Evolutionary conservation across 305 asterid genomes (phyloP), one percentile per base, ranked within the genome.

Genomic region (Fraxinus albicans): DNA sequence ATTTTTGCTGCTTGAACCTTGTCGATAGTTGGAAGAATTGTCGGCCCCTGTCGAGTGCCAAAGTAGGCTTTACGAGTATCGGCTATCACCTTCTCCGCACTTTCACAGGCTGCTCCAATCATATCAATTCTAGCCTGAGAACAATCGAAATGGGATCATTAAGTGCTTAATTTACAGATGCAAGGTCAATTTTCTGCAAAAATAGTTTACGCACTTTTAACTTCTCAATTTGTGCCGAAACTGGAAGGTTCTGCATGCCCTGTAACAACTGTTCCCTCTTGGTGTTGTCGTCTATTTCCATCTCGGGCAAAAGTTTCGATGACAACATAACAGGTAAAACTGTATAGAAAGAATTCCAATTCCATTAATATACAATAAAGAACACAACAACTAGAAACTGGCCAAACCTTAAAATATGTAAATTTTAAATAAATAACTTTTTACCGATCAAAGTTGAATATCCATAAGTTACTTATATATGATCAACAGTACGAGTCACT

Each of bases 321-420:
- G 99, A 96, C 88, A 96, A 85, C 99, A 96, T 96, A 83, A 94
- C 98, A 84, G 99, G 99, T 77, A 96, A 89, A 89, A 96, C 99
- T 96, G 94, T 81, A 87, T 34, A 36, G 81, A 60, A 77, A 58
- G n/a, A 79, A 31, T 31, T 13, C 36, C 83, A 23, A 29, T 35
- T n/a, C 33, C 84, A 23, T 83, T 79, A 84, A 79, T 63, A 70
- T 55, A 80, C n/a, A 42, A 27, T n/a, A 47, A 73, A 79, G 73
- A 65, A 50, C 82, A 63, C 78, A 78, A 79, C 79, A 27, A 79
- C 31, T 31, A 23, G 35, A 65, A 25, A 29, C 73, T 25, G n/a
- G 35, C 35, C 34, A 65, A 65, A 25, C 35, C 27, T 4, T 23
- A 65, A 25, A 60, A 60, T 19, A 19, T 19, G 67, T 5, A 55